phyloP scores from a whole-genome alignment of 2,329 filamentous ascomycete genomes.

The Penicillium decumbens region DNA sequence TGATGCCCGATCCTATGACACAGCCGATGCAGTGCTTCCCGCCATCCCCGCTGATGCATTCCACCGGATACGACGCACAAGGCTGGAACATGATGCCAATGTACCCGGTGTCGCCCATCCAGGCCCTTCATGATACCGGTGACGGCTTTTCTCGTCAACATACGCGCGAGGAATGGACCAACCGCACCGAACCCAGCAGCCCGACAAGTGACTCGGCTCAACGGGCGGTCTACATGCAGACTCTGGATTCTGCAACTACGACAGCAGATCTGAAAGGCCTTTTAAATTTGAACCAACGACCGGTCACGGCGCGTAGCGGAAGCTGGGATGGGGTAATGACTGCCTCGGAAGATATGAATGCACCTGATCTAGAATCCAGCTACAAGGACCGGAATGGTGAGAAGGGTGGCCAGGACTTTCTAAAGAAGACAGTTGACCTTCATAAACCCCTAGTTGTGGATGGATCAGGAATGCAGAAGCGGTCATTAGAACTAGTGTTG shows the following conservation, averaged over 20 bases:
- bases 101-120: constrained; percentile 26
- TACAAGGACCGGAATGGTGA: constrained; percentile 2
- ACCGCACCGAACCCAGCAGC: constrained; percentile 6
- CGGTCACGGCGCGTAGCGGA: constrained; percentile 9
- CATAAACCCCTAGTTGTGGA: constrained; percentile 21
- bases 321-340: constrained; percentile 12
- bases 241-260: constrained; percentile 30
- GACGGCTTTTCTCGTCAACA: constrained; percentile 8
- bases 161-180: constrained; percentile 5
- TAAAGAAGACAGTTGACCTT: background rate
- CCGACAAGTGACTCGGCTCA: constrained; percentile 8
- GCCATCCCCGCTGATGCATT: constrained; percentile 28
- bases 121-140: constrained; percentile 11
- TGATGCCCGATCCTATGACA: constrained; percentile 25
- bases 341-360: constrained; percentile 1
- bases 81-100: constrained; percentile 27
- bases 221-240: constrained; percentile 27
- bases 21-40: constrained; percentile 25
- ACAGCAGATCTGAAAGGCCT: constrained; percentile 26
- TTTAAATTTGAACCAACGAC: constrained; percentile 15
- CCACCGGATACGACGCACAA: constrained; percentile 27
- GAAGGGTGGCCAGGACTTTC: background rate
- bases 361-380: background rate
- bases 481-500: constrained; percentile 15
- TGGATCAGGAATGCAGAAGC: constrained; percentile 19